A percentile compares a stretch with the other conserved stretches of the same genome.
These are phyloP conservation scores for Chalciporus sphaerocephalus DNA, from an alignment of 768 basidiomycete species.

Conservation along the genomic window DNA sequence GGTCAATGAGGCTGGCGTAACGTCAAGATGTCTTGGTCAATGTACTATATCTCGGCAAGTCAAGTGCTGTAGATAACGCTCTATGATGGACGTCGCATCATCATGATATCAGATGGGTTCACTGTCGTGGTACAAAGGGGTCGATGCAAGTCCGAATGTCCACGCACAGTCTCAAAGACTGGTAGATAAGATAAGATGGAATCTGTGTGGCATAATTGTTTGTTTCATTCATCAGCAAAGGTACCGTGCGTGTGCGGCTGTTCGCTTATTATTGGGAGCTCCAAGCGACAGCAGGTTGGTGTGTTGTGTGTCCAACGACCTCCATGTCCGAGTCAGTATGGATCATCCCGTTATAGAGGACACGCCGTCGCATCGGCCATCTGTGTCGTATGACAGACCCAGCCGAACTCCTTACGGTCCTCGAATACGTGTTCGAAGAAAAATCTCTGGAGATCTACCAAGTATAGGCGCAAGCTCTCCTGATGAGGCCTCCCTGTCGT, in stretches of 20 bases:
- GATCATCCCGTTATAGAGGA: constrained; percentile 15
- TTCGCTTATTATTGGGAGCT: neutral
- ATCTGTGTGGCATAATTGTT: neutral
- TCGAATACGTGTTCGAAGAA: constrained; percentile 14
- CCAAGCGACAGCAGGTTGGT: neutral
- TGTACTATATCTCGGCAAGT: too few species aligned
- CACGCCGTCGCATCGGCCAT: constrained; percentile 5
- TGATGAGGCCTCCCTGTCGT: constrained; percentile 7
- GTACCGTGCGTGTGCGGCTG: too few species aligned
- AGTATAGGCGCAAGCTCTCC: constrained; percentile 3
- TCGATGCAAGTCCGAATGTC: too few species aligned
- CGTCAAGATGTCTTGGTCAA: too few species aligned
- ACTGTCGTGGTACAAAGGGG: too few species aligned
- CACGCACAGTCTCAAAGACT: too few species aligned
- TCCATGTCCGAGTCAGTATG: constrained; percentile 12
- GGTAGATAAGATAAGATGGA: constrained; percentile 21
- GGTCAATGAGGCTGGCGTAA: constrained; percentile 20
- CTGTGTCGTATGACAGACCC: constrained; percentile 22
- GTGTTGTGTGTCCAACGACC: too few species aligned
- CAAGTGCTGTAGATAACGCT: too few species aligned
- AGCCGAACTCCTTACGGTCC: constrained; percentile 21
- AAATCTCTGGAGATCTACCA: constrained; percentile 12
- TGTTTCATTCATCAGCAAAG: neutral
- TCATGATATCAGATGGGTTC: too few species aligned
- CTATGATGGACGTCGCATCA: too few species aligned